Evolutionary conservation across 345 rosid genomes (phyloP), one percentile per base, ranked within the genome.

Genomic region (Iberis pinnata): DNA sequence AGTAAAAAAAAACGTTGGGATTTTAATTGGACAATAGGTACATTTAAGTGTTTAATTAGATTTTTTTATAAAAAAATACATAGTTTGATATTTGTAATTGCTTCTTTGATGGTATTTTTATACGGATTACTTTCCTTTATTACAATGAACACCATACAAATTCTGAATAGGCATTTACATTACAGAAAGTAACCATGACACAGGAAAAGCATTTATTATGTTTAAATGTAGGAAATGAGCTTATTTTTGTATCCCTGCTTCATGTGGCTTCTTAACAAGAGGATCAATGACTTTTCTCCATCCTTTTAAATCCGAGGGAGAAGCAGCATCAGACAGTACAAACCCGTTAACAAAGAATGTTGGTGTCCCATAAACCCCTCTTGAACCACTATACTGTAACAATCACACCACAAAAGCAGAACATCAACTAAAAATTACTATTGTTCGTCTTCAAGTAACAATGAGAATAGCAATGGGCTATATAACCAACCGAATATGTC

Each of bases 301-400:
- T 31, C 73, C 76, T 15, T 68, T 52, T 36, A 57, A 65, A 63
- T 66, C 61, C 42, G 58, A 37, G 8, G 83, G 67, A 16, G 73
- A 70, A 48, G 65, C 78, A 25, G 68, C 68, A 42, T 33, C 42
- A 9, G 83, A 42, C 60, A 78, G 27, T 26, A 71, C 43, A 33
- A 78, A 78, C 20, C 83, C 78, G 14, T 75, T 73, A 6, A 78
- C 45, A 41, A 49, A 72, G 75, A 73, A 75, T 8, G 71, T 48
- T 18, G 80, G 83, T 27, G 78, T 75, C 7, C 68, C 78, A 49
- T 26, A 68, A 56, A 78, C 78, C 36, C 78, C 83, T 51, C 69
- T 70, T 3, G 78, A 78, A 29, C 75, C 53, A 35, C 76, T 73
- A 75, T 70, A 75, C 80, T 78, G 80, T 68, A 73, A 26, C 19